phyloP scores from a whole-genome alignment of 176 grass and related monocot species.

The Zea luxurians region DNA sequence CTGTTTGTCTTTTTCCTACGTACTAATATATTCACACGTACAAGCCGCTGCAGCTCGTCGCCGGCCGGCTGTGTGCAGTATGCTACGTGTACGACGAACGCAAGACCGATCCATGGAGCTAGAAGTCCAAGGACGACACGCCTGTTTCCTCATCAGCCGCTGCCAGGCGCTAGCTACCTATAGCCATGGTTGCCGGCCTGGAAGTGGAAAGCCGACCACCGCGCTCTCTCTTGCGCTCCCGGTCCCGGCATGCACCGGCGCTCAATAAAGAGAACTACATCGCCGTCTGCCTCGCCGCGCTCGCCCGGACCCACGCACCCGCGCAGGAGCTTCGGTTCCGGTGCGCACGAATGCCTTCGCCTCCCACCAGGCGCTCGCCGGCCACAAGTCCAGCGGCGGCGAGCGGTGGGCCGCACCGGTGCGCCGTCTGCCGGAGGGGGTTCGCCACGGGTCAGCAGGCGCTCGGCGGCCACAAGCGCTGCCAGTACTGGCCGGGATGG shows the following conservation, averaged over 20 bases:
- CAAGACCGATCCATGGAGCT: too few species aligned
- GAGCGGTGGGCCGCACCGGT: constrained; percentile 50
- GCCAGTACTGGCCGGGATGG: constrained; percentile 31
- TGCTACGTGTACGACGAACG: too few species aligned
- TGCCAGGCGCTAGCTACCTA: too few species aligned
- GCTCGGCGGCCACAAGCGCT: constrained; percentile 86
- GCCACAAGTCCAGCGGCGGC: constrained; percentile 70
- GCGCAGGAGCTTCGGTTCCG: constrained; percentile 47
- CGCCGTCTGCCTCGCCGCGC: constrained; percentile 60
- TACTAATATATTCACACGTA: too few species aligned
- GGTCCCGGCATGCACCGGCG: neutral
- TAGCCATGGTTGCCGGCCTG: too few species aligned
- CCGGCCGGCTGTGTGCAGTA: too few species aligned
- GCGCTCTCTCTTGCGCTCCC: constrained; percentile 36
- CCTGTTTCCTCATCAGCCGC: too few species aligned
- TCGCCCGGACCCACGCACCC: constrained; percentile 1
- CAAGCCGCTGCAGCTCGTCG: too few species aligned
- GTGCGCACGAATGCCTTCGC: constrained; percentile 71
- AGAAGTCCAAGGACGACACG: too few species aligned
- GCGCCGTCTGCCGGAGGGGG: constrained; percentile 59
- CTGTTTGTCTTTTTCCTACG: too few species aligned
- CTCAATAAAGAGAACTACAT: constrained; percentile 59
- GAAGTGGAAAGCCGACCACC: neutral
- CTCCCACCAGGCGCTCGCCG: constrained; percentile 75
- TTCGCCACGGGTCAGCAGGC: constrained; percentile 72